These are phyloP conservation scores for Chaetomiaceae sp. DNA, from an alignment of 2,329 filamentous ascomycete species.

Conservation along the genomic window DNA sequence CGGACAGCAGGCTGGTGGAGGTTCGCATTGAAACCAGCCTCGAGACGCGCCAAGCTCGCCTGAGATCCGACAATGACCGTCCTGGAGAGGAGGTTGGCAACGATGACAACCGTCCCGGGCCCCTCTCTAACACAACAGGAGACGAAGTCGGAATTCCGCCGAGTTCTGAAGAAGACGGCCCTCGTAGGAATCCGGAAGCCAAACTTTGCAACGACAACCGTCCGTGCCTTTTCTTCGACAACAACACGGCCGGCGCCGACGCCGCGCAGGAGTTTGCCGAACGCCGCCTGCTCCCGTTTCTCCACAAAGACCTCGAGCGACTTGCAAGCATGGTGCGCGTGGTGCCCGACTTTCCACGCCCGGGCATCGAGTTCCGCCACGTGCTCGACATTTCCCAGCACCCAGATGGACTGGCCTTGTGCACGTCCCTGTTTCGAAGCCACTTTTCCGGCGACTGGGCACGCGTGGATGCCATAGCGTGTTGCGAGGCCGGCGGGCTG, in stretches of 20 bases:
- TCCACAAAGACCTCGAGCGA: slow-evolving; percentile 39
- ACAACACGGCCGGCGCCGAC: slow-evolving; percentile 39
- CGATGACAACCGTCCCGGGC: too few species aligned
- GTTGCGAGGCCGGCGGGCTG: slow-evolving; percentile 53
- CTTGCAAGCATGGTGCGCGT: slow-evolving; percentile 45
- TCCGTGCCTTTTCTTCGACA: slow-evolving; percentile 46
- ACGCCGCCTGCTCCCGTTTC: slow-evolving; percentile 37
- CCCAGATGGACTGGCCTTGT: slow-evolving; percentile 44
- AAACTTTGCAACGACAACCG: slow-evolving; percentile 29
- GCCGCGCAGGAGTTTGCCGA: slow-evolving; percentile 16
- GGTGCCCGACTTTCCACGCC: slow-evolving; percentile 45
- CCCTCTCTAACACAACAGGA: too few species aligned
- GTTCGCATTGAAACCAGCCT: slow-evolving; percentile 40
- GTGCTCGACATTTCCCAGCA: slow-evolving; percentile 51
- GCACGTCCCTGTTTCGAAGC: slow-evolving; percentile 42
- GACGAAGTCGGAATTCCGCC: too few species aligned
- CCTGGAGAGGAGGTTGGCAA: background rate
- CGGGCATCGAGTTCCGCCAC: slow-evolving; percentile 50
- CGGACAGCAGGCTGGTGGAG: slow-evolving; percentile 47
- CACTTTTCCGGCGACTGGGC: slow-evolving; percentile 43
- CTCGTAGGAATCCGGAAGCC: slow-evolving; percentile 14
- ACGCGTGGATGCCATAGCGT: slow-evolving; percentile 39
- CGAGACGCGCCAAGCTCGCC: slow-evolving; percentile 33
- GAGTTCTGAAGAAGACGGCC: too few species aligned
- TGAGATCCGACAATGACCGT: slow-evolving; percentile 21